phyloP scores from a whole-genome alignment of 2,329 filamentous ascomycete species.

The Capronia epimyces region DNA sequence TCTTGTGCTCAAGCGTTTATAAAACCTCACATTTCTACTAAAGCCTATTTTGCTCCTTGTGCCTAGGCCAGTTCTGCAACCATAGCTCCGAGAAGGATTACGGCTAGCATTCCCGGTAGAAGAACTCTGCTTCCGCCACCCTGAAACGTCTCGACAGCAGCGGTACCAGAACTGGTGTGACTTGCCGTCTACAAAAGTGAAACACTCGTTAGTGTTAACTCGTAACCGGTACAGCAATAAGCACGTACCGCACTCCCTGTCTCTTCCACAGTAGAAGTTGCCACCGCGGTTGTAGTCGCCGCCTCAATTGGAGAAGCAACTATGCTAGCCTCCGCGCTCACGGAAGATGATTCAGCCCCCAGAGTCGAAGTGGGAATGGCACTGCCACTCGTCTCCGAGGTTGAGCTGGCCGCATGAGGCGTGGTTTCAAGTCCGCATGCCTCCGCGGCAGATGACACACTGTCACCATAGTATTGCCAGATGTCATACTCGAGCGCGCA shows the following conservation, averaged over 20 bases:
- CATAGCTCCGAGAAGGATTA: conserved; percentile 2
- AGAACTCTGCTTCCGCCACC: not conserved
- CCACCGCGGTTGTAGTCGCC: not conserved
- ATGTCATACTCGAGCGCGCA: conserved; percentile 43
- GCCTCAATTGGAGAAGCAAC: conserved; percentile 28
- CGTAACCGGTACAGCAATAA: not conserved
- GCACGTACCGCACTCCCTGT: not conserved
- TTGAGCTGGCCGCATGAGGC: conserved; percentile 17
- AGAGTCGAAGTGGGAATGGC: not conserved
- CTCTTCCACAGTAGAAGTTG: not conserved
- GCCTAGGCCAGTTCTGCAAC: not conserved
- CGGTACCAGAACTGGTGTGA: not conserved
- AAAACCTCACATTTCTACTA: no score
- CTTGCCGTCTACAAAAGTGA: not conserved
- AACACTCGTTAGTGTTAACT: not conserved
- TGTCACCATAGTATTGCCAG: conserved; percentile 42
- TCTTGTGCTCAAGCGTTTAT: no score
- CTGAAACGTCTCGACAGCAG: not conserved
- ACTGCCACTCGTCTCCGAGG: no score
- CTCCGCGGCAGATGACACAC: conserved; percentile 37
- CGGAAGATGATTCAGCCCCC: conserved; percentile 28
- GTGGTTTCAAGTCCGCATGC: conserved; percentile 26
- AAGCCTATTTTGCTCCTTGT: no score
- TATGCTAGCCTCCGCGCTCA: not conserved
- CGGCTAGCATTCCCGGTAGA: not conserved